Percentiles rank a stretch among this genome's conserved stretches.
Conservation (phyloP, 1,284 basidiomycete genomes). For the Pseudozyma tsukubaensis region DNA sequence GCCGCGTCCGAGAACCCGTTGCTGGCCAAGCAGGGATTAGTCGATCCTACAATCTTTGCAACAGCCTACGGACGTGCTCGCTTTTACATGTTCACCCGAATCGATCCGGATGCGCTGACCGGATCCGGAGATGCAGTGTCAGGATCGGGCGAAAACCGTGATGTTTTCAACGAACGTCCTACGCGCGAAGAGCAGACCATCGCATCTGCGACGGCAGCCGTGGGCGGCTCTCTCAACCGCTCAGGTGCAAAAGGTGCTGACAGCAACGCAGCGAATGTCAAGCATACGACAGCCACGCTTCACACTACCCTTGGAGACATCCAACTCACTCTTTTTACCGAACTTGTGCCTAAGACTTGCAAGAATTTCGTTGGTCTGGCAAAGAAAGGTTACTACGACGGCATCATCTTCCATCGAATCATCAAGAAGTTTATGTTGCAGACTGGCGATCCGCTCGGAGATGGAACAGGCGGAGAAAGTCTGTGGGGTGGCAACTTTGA, state of each 20-base stretch:
- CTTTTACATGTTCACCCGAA: constrained; percentile 96
- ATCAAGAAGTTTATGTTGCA: constrained; percentile 99
- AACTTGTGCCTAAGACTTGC: constrained; percentile 90
- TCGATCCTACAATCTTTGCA: constrained; percentile 92
- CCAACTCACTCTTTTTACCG: constrained; percentile 83
- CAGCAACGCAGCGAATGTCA: constrained; percentile 1
- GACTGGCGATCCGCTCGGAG: constrained; percentile 95
- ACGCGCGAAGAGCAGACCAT: constrained; percentile 96
- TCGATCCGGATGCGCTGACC: constrained; percentile 74
- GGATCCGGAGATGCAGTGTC: constrained; percentile 72
- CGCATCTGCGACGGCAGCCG: constrained; percentile 76
- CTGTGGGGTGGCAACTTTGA: constrained; percentile 91
- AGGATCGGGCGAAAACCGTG: constrained; percentile 77
- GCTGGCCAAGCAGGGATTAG: constrained; percentile 75
- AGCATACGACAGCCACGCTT: constrained; percentile 76
- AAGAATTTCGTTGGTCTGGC: constrained; percentile 97
- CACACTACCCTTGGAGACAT: constrained; percentile 98
- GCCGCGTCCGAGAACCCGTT: constrained; percentile 95
- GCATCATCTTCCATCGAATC: constrained; percentile 94
- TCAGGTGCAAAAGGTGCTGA: constrained; percentile 7
- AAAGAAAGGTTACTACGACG: constrained; percentile 91
- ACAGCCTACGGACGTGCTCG: constrained; percentile 91
- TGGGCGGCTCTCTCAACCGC: constrained; percentile 18
- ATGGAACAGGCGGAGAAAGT: constrained; percentile 92
- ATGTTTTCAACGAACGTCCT: constrained; percentile 98